Base-by-base conservation (phyloP, 208 protist species). In the Tritrichomonas foetus region DNA sequence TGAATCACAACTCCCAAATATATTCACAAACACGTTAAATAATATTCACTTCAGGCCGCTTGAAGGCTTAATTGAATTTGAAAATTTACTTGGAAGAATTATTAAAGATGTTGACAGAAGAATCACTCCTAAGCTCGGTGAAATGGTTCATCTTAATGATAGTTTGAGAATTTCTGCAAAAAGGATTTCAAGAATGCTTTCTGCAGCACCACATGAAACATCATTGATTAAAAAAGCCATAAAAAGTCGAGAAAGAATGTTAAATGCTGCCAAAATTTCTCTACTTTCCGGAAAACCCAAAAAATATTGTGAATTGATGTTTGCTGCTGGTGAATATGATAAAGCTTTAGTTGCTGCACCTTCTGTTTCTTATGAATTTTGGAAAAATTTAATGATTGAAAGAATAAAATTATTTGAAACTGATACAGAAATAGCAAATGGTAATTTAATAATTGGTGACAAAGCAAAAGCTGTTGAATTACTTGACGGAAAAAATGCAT, bases 361-460 rank as follows among this genome's bases (percentile, higher is more conserved):
- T 33, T 89, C 30, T n/a, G 78, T 89, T 61, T 89, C 78, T 27
- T 89, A 89, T 39, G 47, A 89, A n/a, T 89, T 89, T 50, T 89
- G 78, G 78, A 25, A 39, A 41, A 33, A 44, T 47, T 61, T 89
- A 27, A 89, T 89, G 78, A 36, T 57, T 33, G 5, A 30, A 2
- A 25, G 78, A 53, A 20, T 33, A 57, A 89, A 55, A 30, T n/a
- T 89, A n/a, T 44, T 39, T 36, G 47, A 53, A 61, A 33, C 33
- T 33, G 5, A 3, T 33, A 89, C 53, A 22, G 53, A 61, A 22
- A 61, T 22, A 61, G 53, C 16, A 61, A 61, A 61, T 16, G 5
- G 53, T 16, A 61, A 61, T 22, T 22, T 61, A 5, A 61, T 61
- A 61, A 61, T 61, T 61, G 53, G 53, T 22, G 53, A 61, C 5